Percentiles rank a stretch among this genome's conserved stretches.
Evolutionary conservation across 2,329 filamentous ascomycete species (phyloP).

Genomic region (Talaromyces piceae): DNA sequence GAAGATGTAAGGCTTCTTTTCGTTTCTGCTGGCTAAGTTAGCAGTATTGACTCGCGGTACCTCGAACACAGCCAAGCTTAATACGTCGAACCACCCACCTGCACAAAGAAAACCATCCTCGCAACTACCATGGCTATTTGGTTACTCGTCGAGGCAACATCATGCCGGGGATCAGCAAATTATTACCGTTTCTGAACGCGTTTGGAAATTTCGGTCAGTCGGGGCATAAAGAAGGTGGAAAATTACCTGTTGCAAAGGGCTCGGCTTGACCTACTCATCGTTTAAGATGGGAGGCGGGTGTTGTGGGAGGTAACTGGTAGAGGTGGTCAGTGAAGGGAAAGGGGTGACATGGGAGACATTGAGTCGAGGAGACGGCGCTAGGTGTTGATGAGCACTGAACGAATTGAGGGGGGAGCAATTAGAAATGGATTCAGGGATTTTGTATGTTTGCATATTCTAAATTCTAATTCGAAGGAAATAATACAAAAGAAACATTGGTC

Average conservation of each 20-base stretch:
- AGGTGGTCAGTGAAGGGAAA: background rate
- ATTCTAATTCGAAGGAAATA: too few relatives aligned
- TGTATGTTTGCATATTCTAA: too few relatives aligned
- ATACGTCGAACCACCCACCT: too few relatives aligned
- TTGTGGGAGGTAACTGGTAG: background rate
- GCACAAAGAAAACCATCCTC: background rate
- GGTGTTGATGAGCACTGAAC: too few relatives aligned
- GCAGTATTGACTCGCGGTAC: background rate
- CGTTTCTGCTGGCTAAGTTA: background rate
- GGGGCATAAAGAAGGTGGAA: constrained; percentile 5
- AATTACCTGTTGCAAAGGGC: background rate
- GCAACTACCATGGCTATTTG: background rate
- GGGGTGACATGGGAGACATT: too few relatives aligned
- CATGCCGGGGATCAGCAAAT: background rate
- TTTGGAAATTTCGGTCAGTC: constrained; percentile 9
- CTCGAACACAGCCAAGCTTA: background rate
- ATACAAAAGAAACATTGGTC: too few relatives aligned
- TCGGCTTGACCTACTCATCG: background rate
- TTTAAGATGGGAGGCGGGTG: background rate
- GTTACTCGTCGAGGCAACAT: constrained; percentile 3
- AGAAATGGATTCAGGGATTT: too few relatives aligned
- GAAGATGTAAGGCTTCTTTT: background rate
- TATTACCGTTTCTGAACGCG: constrained; percentile 3
- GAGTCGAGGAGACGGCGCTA: too few relatives aligned
- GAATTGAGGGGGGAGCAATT: too few relatives aligned